Evolutionary conservation across 805 yeast genomes (phyloP), one percentile per base, ranked within the genome.

Genomic region (Candida coleopterorum): DNA sequence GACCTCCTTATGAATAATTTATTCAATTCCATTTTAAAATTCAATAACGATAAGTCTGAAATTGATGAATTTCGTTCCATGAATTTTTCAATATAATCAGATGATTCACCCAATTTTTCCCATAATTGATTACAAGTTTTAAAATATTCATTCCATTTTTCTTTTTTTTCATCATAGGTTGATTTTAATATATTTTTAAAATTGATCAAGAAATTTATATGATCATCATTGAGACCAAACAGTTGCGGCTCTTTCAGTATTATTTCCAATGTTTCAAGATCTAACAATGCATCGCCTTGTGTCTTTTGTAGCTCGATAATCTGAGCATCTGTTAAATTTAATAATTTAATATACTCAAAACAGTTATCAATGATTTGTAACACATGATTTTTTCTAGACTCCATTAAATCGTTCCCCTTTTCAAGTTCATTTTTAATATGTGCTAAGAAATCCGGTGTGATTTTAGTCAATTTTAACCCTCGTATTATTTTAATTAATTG

Each of bases 1-100:
- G 77, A 72, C 46, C 90, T 78, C 56, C 78, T 75, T 18, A 64
- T 58, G 32, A 73, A 70, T 18, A 89, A 64, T 38, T 84, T 68
- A 12, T 66, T 65, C 35, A 81, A 53, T 46, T 87, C 88, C 18
- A 46, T 43, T 35, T 74, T 69, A 41, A 80, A 75, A 17, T 72
- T 74, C 12, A 56, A 47, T n/a, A 85, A 44, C 2, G 77, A 68
- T 1, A 48, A 34, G 18, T 62, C 60, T 2, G 78, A 73, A 16
- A 85, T 56, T 5, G 70, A 64, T 12, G 62, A 56, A 44, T 82
- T 76, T 0, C 51, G 43, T 27, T 47, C 52, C n/a, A 72, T 42
- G 45, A 83, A 81, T 0, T 51, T 47, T 8, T 56, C 58, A n/a
- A 64, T 50, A 36, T 64, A 60, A 0, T 59, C 53, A 6, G 57